Base-by-base conservation (phyloP, 176 grass and related monocot genomes). In the Carex myosuroides region DNA sequence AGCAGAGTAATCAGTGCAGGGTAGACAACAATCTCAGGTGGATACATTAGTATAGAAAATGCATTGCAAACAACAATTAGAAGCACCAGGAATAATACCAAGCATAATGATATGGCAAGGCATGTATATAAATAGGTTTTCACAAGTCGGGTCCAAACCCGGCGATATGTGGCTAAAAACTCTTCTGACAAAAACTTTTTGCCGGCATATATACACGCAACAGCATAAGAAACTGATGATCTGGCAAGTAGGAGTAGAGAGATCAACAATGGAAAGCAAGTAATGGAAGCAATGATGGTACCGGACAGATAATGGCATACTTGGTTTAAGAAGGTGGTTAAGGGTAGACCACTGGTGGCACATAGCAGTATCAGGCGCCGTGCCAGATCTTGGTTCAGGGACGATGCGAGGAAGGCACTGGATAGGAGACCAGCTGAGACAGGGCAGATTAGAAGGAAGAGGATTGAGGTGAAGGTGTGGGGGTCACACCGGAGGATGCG, bases 371-470 rank as follows among this genome's bases (percentile, higher is more conserved):
- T 88, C 53, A 98, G 80, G 50, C 86, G 37, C 10, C 86, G 88
- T 24, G 95, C 86, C 5, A 98, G 89, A 12, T 91, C 81, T 48
- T 84, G 54, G 79, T 88, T 90, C 37, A 75, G 21, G 5, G 95
- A 12, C 0, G 80, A 81, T 7, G 89, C 91, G 10, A 91, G 84
- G 79, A 94, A 79, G 30, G 90, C 79, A 60, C 85, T 87, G 82
- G 89, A 97, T 70, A 97, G 92, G 82, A 97, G 85, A 81, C 81
- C 80, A 4, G 89, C 89, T 13, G 95, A 93, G 58, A 92, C 95
- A 61, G 95, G 95, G 86, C 92, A 98, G 74, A 98, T 85, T 83
- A 98, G 87, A 73, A 94, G 89, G 89, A 89, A 88, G 57, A 98
- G 92, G 55, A 88, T 80, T 57, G 88, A 84, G 42, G 89, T 90